Base-by-base conservation (phyloP, 176 grass and related monocot species). In the Dendrocalamus sinicus region DNA sequence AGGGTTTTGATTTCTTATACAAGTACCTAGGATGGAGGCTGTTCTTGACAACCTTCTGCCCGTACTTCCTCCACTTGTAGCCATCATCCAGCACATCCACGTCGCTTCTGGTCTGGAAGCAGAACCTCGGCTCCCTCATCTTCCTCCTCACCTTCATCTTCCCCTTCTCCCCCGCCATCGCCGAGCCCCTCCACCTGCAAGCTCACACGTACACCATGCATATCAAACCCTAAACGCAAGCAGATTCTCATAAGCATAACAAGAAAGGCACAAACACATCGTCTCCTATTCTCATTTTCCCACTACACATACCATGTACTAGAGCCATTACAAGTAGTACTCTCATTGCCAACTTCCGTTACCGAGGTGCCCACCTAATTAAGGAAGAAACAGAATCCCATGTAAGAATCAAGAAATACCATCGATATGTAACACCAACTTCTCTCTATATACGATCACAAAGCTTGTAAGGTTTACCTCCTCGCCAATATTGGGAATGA, bases 1-100 rank as follows among this genome's bases (percentile, higher is more conserved):
- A 55, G 46, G 37, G 39, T 77, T 46, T 59, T 41, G 13, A n/a
- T 73, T 84, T 22, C 2, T 37, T 9, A 74, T 9, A 61, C 15
- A 57, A 26, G 41, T 91, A 98, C 95, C 95, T 98, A 40, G 95
- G 95, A 90, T 98, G 95, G 24, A 98, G 89, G 78, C 95, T 93
- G 82, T 98, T 98, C 86, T 98, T 98, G 70, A 98, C 95, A 80
- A 98, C 89, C 88, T 98, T 98, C 86, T 98, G 95, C 8, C 95
- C 95, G 83, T 98, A 98, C 81, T 98, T 98, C 75, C 95, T 95
- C 95, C 95, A 98, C 78, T 98, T 98, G 86, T 98, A 98, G 24
- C 95, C 95, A 81, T 98, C 95, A 74, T 98, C 93, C 19, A 98
- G 83, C 20, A 98, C 95, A 93, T 98, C 95, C 14, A 98, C 82